Evolutionary conservation across 306 rosid genomes (phyloP).

Genomic region (Dryas drummondii): DNA sequence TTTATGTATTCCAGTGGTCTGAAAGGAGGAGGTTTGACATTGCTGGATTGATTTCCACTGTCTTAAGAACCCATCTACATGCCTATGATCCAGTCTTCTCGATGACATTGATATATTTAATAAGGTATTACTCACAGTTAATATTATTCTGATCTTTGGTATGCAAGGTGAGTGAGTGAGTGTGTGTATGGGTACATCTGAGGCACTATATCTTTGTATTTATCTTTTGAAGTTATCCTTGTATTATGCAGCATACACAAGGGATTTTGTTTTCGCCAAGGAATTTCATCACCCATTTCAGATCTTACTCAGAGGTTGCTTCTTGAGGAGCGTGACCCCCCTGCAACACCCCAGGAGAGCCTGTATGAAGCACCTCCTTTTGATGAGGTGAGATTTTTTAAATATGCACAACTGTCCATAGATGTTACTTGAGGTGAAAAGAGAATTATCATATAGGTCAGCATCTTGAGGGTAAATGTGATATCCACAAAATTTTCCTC

Average conservation of each 20-base stretch:
- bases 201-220: not conserved
- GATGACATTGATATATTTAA: constrained; percentile 90
- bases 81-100: constrained; percentile 97
- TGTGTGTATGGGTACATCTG: not conserved
- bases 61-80: constrained; percentile 87
- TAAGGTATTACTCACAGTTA: constrained; percentile 52
- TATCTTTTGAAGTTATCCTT: constrained; percentile 3
- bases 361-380: constrained; percentile 88
- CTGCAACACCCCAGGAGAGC: constrained; percentile 82
- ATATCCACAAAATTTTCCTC: not conserved
- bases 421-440: not conserved
- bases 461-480: not conserved
- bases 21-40: constrained; percentile 82
- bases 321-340: constrained; percentile 88
- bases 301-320: constrained; percentile 93
- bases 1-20: constrained; percentile 66
- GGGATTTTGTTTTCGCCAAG: constrained; percentile 87
- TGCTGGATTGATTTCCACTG: constrained; percentile 81
- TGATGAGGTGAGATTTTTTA: constrained; percentile 69
- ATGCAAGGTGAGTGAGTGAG: not conserved
- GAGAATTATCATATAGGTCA: not conserved
- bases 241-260: constrained; percentile 72
- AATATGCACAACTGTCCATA: not conserved
- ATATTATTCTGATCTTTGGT: not conserved
- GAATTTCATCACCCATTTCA: constrained; percentile 83